phyloP scores from a whole-genome alignment of 768 basidiomycete species.

The Leccinum olivaceopallidum region DNA sequence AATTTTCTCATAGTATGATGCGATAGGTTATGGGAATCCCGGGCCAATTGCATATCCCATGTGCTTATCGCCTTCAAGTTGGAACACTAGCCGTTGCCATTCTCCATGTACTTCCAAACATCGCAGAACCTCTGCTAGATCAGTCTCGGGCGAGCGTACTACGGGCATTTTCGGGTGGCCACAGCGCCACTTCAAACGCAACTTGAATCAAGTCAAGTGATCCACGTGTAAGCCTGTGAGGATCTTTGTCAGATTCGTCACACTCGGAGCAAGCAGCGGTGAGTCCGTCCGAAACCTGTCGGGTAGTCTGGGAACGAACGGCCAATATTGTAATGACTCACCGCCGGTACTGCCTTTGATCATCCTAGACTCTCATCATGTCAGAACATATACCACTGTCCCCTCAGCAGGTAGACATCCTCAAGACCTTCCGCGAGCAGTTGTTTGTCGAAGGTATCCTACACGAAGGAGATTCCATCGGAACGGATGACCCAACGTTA shows the following conservation, averaged over 20 bases:
- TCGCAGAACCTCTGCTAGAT: neutral
- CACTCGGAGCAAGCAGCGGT: neutral
- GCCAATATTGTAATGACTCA: neutral
- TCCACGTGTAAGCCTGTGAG: neutral
- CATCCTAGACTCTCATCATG: conserved; percentile 12
- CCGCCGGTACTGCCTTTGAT: neutral
- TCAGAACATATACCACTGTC: conserved; percentile 16
- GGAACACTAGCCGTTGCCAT: too few species aligned
- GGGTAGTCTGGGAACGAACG: neutral
- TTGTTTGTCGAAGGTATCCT: conserved; percentile 54
- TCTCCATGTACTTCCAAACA: neutral
- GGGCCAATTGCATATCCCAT: neutral
- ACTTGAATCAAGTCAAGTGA: neutral
- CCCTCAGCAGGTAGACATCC: conserved; percentile 36
- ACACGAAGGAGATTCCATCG: conserved; percentile 60
- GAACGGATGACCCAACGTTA: conserved; percentile 59
- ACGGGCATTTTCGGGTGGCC: neutral
- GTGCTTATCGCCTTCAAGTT: neutral
- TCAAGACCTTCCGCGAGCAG: conserved; percentile 52
- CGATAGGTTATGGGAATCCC: neutral
- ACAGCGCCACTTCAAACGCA: neutral
- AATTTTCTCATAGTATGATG: neutral
- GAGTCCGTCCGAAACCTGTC: neutral
- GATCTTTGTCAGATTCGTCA: neutral
- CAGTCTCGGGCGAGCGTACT: neutral